phyloP scores from a whole-genome alignment of 306 rosid genomes.

The Purshia tridentata region DNA sequence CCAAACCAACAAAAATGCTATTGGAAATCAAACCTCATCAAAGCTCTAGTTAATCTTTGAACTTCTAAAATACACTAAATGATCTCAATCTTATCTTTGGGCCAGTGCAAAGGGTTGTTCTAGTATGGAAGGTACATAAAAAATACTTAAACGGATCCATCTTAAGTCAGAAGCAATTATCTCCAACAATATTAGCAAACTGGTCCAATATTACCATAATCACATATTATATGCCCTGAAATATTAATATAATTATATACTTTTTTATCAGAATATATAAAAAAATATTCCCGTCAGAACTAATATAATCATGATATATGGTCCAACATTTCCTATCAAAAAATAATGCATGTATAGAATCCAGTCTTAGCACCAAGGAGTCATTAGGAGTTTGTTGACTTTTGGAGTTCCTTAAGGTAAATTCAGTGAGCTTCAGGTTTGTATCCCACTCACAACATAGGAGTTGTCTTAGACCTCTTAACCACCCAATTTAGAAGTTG shows the following conservation, averaged over 20 bases:
- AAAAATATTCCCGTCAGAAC: background rate
- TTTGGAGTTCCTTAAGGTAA: background rate
- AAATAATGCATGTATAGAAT: background rate
- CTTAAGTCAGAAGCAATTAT: slow-evolving; percentile 4
- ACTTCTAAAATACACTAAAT: background rate
- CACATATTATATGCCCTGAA: background rate
- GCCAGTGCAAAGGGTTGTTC: background rate
- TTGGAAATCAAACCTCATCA: background rate
- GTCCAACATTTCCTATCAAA: background rate
- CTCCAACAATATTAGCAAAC: background rate
- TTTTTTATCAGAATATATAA: background rate
- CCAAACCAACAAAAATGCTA: background rate
- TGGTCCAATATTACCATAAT: background rate
- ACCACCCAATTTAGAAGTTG: background rate
- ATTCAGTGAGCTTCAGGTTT: background rate
- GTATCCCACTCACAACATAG: background rate
- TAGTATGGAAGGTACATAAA: background rate
- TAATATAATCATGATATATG: background rate
- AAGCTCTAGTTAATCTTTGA: slow-evolving; percentile 1
- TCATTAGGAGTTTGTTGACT: background rate
- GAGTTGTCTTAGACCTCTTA: background rate
- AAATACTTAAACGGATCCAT: background rate
- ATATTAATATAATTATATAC: background rate
- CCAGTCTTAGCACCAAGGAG: background rate
- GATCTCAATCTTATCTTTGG: background rate